Evolutionary conservation across 2,329 filamentous ascomycete genomes (phyloP).

Genomic region (Phialocephala sp.): DNA sequence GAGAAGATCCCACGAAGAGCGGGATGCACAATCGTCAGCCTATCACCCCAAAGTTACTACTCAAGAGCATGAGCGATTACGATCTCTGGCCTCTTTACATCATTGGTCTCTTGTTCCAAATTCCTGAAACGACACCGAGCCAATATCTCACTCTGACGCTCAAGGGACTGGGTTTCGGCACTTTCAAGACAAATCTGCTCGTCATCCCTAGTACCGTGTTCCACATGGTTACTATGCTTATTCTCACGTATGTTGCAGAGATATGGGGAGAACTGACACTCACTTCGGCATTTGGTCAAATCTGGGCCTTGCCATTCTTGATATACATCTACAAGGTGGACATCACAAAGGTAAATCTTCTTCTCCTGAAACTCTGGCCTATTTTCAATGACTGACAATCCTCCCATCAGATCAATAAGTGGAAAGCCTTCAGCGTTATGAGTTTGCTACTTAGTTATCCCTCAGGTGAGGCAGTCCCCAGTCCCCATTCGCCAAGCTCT

Average conservation of each 20-base stretch:
- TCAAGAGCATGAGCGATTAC: conserved; percentile 55
- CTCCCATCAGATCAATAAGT: conserved; percentile 49
- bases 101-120: conserved; percentile 52
- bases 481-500: background rate
- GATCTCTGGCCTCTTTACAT: conserved; percentile 60
- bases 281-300: conserved; percentile 53
- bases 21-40: conserved; percentile 58
- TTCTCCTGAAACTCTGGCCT: too few species aligned
- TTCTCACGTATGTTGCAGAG: conserved; percentile 48
- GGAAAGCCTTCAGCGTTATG: conserved; percentile 51
- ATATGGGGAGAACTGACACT: conserved; percentile 56
- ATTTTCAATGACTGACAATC: too few species aligned
- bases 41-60: conserved; percentile 51
- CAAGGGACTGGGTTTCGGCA: conserved; percentile 61
- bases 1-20: conserved; percentile 55
- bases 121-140: conserved; percentile 54
- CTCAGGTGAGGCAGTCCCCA: conserved; percentile 12
- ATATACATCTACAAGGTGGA: conserved; percentile 49
- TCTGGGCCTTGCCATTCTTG: conserved; percentile 67
- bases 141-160: conserved; percentile 66
- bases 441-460: conserved; percentile 48
- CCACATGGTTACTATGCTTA: conserved; percentile 50
- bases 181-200: conserved; percentile 67
- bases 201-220: conserved; percentile 61
- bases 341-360: too few species aligned